Evolutionary conservation across 768 basidiomycete species (phyloP).

Genomic region (Boletus rubroflammeus): DNA sequence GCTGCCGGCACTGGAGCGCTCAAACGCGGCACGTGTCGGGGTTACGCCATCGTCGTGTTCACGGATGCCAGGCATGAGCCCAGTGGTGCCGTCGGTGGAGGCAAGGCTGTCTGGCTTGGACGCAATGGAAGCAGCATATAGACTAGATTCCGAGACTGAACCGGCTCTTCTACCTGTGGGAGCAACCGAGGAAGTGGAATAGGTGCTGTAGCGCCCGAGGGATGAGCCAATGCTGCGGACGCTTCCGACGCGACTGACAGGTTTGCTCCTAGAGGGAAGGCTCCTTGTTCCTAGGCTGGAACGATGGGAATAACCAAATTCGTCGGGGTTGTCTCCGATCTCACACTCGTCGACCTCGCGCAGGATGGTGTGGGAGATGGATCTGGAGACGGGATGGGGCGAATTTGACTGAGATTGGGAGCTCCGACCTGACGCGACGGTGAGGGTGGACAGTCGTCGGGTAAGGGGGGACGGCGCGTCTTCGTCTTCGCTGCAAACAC

Average conservation of each 20-base stretch:
- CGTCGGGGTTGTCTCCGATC: slow-evolving; percentile 8
- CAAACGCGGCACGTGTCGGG: slow-evolving; percentile 28
- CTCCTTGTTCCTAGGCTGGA: slow-evolving; percentile 14
- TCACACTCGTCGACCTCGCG: slow-evolving; percentile 29
- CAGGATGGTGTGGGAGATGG: slow-evolving; percentile 30
- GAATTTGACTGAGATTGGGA: slow-evolving; percentile 12
- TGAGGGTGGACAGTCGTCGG: slow-evolving; percentile 55
- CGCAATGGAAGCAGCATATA: slow-evolving; percentile 11
- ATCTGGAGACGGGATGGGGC: slow-evolving; percentile 22
- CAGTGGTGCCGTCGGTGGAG: background rate
- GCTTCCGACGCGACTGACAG: slow-evolving; percentile 20
- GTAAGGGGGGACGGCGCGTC: slow-evolving; percentile 68
- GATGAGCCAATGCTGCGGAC: slow-evolving; percentile 22
- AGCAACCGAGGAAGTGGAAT: slow-evolving; percentile 18
- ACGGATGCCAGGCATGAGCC: slow-evolving; percentile 29
- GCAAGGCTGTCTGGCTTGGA: slow-evolving; percentile 9
- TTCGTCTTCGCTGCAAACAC: slow-evolving; percentile 58
- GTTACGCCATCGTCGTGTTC: slow-evolving; percentile 30
- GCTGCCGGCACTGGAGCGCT: slow-evolving; percentile 26
- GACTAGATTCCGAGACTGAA: slow-evolving; percentile 21
- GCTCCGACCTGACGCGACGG: slow-evolving; percentile 29
- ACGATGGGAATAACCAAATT: slow-evolving; percentile 23
- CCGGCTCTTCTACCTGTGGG: slow-evolving; percentile 4
- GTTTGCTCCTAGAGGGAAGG: slow-evolving; percentile 23
- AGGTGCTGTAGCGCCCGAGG: slow-evolving; percentile 21